Evolutionary conservation across 208 protist genomes (phyloP), one percentile per base, ranked within the genome.

Genomic region (Porcisia deanei): DNA sequence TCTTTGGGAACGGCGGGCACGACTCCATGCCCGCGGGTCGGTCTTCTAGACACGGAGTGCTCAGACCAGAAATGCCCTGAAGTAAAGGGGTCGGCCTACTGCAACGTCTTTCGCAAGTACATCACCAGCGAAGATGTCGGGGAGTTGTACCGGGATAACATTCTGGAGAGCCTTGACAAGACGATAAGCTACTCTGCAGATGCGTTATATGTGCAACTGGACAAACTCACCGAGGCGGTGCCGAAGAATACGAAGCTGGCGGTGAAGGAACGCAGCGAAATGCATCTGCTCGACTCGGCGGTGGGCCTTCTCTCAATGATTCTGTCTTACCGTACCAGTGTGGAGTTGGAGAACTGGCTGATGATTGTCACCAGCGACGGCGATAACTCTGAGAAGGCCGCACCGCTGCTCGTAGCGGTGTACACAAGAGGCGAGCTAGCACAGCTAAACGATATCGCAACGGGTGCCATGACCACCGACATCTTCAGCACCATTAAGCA

Each of bases 241-340:
- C 55, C 9, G 34, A 47, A 41, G 37, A 82, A 78, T 30, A 43
- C 76, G 5, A 71, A 85, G 54, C 71, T 53, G 53, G 68, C 66
- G 16, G 76, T 83, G 57, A 55, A 75, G 64, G 52, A 70, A 63
- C 86, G 74, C 68, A 93, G 90, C 73, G 79, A 88, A 34, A 80
- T 93, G 68, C 93, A 92, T 73, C 78, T 95, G 49, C 77, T 96
- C 43, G 92, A 96, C 73, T 75, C 84, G 37, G 74, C 82, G 3
- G 58, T 96, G 7, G 89, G 89, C 49, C 83, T 77, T 30, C 63
- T 96, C 55, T 82, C 84, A 20, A 57, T 95, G 41, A 77, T 83
- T 3, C 82, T 90, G 1, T 71, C 67, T 25, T 53, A 77, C 45
- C 90, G 89, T 72, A 90, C 89, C 34, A 75, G 73, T 6, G 47